phyloP scores from a whole-genome alignment of 805 yeast genomes.

The Starmerella sirachaensis region DNA sequence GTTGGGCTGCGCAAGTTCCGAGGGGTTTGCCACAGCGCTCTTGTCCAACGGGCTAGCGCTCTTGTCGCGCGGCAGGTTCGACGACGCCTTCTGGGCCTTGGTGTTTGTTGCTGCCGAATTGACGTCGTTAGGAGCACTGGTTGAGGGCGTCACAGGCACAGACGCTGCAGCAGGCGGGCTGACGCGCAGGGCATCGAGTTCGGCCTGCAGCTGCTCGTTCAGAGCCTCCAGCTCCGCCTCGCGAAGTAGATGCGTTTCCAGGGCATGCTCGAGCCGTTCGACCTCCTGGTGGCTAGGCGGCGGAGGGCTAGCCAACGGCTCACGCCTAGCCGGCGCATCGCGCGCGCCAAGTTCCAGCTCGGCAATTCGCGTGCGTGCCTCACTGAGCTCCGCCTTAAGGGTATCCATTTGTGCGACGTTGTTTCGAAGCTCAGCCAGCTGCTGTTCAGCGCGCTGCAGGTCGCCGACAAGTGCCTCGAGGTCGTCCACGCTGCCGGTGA shows the following conservation, averaged over 20 bases:
- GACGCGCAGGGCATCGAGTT: conserved; percentile 1
- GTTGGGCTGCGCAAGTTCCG: not conserved
- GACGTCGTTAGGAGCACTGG: not conserved
- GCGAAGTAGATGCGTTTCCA: conserved; percentile 15
- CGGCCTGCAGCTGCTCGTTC: conserved; percentile 8
- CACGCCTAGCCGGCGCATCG: not conserved
- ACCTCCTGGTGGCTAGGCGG: conserved; percentile 1
- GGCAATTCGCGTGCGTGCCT: conserved; percentile 9
- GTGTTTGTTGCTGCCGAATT: too few species aligned
- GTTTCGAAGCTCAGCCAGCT: conserved; percentile 21
- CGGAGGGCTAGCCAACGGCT: not conserved
- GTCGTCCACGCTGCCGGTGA: conserved; percentile 16
- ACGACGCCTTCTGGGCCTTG: too few species aligned
- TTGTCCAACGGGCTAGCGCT: not conserved
- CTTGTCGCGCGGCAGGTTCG: not conserved
- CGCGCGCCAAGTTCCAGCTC: conserved; percentile 11
- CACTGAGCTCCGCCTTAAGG: conserved; percentile 24
- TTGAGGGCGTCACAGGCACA: not conserved
- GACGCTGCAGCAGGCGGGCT: not conserved
- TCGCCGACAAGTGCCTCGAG: conserved; percentile 18
- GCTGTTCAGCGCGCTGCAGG: conserved; percentile 19
- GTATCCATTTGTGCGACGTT: conserved; percentile 24
- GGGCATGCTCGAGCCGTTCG: conserved; percentile 14
- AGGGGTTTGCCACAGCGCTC: not conserved
- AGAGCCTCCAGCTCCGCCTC: conserved; percentile 18